These are phyloP conservation scores for Patellaria atrata DNA, from an alignment of 495 filamentous ascomycete species.

Conservation along the genomic window DNA sequence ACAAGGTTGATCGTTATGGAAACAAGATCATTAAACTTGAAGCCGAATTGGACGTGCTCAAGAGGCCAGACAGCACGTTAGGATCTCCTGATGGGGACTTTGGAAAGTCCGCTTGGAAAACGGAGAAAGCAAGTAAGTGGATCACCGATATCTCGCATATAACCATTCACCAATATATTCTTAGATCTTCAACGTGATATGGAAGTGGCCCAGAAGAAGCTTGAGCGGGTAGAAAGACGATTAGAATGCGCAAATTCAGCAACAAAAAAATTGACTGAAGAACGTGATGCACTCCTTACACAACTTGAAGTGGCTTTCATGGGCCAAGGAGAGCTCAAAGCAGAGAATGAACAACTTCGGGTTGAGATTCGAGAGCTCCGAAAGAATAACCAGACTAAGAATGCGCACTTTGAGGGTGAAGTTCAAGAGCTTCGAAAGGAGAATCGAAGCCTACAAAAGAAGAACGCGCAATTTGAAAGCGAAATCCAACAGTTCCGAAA, in stretches of 20 bases:
- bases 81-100: slow-evolving; percentile 32
- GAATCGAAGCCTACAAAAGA: slow-evolving; percentile 43
- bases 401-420: too few species aligned
- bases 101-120: slow-evolving; percentile 26
- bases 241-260: slow-evolving; percentile 43
- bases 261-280: slow-evolving; percentile 44
- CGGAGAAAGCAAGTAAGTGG: slow-evolving; percentile 42
- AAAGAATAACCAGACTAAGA: too few species aligned
- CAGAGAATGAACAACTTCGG: slow-evolving; percentile 22
- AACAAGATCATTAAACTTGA: slow-evolving; percentile 40
- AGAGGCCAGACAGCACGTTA: slow-evolving; percentile 32
- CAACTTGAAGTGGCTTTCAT: slow-evolving; percentile 49
- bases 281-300: slow-evolving; percentile 49
- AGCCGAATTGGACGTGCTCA: slow-evolving; percentile 31
- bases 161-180: neutral
- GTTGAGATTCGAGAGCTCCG: slow-evolving; percentile 18
- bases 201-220: slow-evolving; percentile 38
- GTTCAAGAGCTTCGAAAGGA: slow-evolving; percentile 48
- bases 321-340: slow-evolving; percentile 48
- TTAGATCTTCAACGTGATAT: slow-evolving; percentile 40
- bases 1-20: slow-evolving; percentile 39
- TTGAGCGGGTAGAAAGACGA: slow-evolving; percentile 47
- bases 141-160: neutral
- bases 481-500: slow-evolving; percentile 20
- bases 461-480: slow-evolving; percentile 20